Percentiles rank a stretch among this genome's conserved stretches.
These are phyloP conservation scores for Ophiorrhiza pumila DNA, from an alignment of 257 asterid species.

Conservation along the genomic window DNA sequence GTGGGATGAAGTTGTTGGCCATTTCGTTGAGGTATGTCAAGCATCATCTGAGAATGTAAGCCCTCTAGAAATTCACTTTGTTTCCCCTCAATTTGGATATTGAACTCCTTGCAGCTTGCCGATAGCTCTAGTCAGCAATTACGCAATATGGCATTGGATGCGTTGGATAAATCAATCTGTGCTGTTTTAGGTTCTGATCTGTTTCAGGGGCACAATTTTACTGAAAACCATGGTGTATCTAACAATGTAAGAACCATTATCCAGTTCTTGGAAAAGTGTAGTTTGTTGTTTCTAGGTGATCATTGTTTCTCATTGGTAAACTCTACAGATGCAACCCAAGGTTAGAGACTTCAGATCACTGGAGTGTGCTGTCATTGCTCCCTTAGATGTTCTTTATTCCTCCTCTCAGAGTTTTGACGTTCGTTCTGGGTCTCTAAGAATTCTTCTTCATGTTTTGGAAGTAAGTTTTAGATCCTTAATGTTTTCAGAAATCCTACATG, in stretches of 20 bases:
- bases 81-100: constrained; percentile 14
- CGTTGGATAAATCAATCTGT: constrained; percentile 87
- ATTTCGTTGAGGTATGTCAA: constrained; percentile 75
- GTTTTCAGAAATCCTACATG: too few relatives aligned
- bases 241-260: constrained; percentile 48
- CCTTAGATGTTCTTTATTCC: constrained; percentile 67
- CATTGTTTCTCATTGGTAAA: constrained; percentile 22
- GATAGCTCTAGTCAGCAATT: constrained; percentile 67
- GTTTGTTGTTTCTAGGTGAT: constrained; percentile 13
- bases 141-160: constrained; percentile 77
- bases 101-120: constrained; percentile 72
- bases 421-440: constrained; percentile 81
- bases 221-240: constrained; percentile 39
- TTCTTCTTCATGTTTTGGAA: constrained; percentile 94
- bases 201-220: constrained; percentile 49
- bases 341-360: constrained; percentile 58
- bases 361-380: constrained; percentile 87
- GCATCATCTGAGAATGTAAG: constrained; percentile 7
- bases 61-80: not conserved
- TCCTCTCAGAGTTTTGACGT: constrained; percentile 68
- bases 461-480: constrained; percentile 38
- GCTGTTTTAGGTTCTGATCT: constrained; percentile 89
- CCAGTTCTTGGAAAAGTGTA: constrained; percentile 16
- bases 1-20: constrained; percentile 86
- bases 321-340: constrained; percentile 42